phyloP scores from a whole-genome alignment of 2,329 filamentous ascomycete genomes.

The Chaetomium sp. region DNA sequence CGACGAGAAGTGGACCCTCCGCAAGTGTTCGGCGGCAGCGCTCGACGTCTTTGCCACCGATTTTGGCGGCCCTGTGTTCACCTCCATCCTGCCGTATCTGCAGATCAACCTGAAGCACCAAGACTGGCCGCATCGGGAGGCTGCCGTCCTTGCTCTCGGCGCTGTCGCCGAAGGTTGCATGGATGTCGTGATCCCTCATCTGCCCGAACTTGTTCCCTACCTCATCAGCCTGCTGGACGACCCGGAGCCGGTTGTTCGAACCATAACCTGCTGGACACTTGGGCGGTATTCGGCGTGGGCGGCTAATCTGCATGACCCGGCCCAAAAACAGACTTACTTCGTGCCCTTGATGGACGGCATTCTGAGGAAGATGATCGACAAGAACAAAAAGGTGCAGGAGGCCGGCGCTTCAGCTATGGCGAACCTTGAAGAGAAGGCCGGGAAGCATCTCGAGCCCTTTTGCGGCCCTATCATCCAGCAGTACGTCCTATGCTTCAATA shows the following conservation, averaged over 20 bases:
- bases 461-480: slow-evolving; percentile 88
- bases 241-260: slow-evolving; percentile 83
- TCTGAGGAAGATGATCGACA: slow-evolving; percentile 89
- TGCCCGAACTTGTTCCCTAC: slow-evolving; percentile 88
- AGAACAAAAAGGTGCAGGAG: slow-evolving; percentile 97
- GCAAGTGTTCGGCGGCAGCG: slow-evolving; percentile 95
- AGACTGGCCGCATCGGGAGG: slow-evolving; percentile 91
- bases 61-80: slow-evolving; percentile 85
- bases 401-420: slow-evolving; percentile 95
- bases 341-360: slow-evolving; percentile 98
- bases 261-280: slow-evolving; percentile 98
- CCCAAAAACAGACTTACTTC: slow-evolving; percentile 76
- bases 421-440: slow-evolving; percentile 91
- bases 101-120: slow-evolving; percentile 84
- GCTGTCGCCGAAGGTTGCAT: slow-evolving; percentile 96
- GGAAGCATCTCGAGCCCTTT: slow-evolving; percentile 78
- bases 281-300: slow-evolving; percentile 94
- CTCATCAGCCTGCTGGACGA: slow-evolving; percentile 85
- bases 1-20: slow-evolving; percentile 90
- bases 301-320: slow-evolving; percentile 67
- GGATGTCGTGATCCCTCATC: slow-evolving; percentile 82
- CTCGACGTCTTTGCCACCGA: slow-evolving; percentile 92
- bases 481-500: slow-evolving; percentile 87
- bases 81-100: slow-evolving; percentile 88
- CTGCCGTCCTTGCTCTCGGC: slow-evolving; percentile 89